Evolutionary conservation across 2,329 filamentous ascomycete species (phyloP).

Genomic region (Diaporthe vexans): DNA sequence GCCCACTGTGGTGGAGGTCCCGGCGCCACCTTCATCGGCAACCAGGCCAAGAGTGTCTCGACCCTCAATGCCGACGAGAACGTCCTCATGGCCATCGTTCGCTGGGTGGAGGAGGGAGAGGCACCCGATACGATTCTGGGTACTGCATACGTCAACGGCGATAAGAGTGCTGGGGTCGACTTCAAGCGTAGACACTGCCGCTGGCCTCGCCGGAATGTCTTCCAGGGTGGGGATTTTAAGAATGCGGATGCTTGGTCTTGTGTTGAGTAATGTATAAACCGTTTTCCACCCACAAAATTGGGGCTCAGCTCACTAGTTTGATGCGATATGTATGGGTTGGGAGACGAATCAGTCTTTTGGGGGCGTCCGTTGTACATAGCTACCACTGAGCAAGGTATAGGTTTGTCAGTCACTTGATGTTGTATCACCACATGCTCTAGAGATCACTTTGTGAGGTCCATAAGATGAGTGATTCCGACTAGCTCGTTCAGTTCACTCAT

Average conservation of each 20-base stretch:
- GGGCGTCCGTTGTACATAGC: too few relatives aligned
- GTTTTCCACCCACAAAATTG: not conserved
- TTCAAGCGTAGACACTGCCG: slow-evolving; percentile 53
- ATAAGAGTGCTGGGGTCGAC: slow-evolving; percentile 43
- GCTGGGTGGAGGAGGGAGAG: slow-evolving; percentile 59
- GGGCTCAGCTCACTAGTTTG: too few relatives aligned
- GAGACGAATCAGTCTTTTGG: too few relatives aligned
- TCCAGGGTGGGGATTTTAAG: slow-evolving; percentile 43
- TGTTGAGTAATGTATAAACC: not conserved
- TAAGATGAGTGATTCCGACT: too few relatives aligned
- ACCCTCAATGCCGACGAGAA: slow-evolving; percentile 55
- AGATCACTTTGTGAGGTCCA: too few relatives aligned
- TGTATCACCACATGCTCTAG: too few relatives aligned
- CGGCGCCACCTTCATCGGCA: slow-evolving; percentile 54
- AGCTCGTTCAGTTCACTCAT: too few relatives aligned
- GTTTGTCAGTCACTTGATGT: not conserved
- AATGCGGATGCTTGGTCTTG: not conserved
- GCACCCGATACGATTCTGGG: slow-evolving; percentile 56
- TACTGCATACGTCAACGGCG: slow-evolving; percentile 50
- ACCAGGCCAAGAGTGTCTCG: slow-evolving; percentile 47
- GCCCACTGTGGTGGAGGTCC: slow-evolving; percentile 63
- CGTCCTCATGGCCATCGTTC: slow-evolving; percentile 59
- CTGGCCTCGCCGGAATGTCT: slow-evolving; percentile 52
- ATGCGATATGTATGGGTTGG: too few relatives aligned
- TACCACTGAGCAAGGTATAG: too few relatives aligned